Base-by-base conservation (phyloP, 2,329 filamentous ascomycete genomes). In the Xylariaceae sp. region DNA sequence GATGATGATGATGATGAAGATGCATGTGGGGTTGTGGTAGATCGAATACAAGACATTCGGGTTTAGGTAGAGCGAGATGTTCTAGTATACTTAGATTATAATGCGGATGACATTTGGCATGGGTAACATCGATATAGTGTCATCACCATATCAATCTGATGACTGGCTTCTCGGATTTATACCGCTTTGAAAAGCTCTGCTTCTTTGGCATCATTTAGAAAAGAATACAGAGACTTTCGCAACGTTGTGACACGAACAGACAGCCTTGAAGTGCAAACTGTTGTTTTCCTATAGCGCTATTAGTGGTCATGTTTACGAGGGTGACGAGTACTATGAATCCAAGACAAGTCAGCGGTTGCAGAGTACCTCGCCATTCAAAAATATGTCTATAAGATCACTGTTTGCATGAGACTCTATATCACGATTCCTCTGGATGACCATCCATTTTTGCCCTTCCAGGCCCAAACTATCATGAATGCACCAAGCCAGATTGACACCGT, bases 401-500 rank as follows among this genome's bases (percentile, higher is more conserved):
- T 41, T 31, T 47, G 36, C 24, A 56, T 39, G 34, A 4, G 29
- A 29, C 21, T 55, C 54, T 67, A 70, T n/a, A 86, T 83, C 16
- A 91, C 83, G 71, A 97, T 86, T 0, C 90, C 91, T 56, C 91
- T 83, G 68, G 83, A 82, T 61, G 82, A 82, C 93, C 93, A 97
- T 0, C 91, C 90, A 19, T 82, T 81, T 53, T 76, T 83, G 1
- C 90, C 90, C 73, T 88, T 89, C 93, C 92, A 97, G 6, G 92
- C 92, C 81, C 85, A 88, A 14, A 88, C 62, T 76, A 94, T 88
- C 65, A 92, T 74, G 3, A 78, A 79, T 67, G 90, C 87, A 0
- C 92, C 93, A 33, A 91, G 64, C 87, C 89, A 93, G 0, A 96
- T 89, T 61, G 88, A 93, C 1, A 83, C 75, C 0, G 89, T 87